Percentiles rank a stretch among this genome's conserved stretches.
phyloP scores from a whole-genome alignment of 23 red algal species.

The Pyropia haitanensis region DNA sequence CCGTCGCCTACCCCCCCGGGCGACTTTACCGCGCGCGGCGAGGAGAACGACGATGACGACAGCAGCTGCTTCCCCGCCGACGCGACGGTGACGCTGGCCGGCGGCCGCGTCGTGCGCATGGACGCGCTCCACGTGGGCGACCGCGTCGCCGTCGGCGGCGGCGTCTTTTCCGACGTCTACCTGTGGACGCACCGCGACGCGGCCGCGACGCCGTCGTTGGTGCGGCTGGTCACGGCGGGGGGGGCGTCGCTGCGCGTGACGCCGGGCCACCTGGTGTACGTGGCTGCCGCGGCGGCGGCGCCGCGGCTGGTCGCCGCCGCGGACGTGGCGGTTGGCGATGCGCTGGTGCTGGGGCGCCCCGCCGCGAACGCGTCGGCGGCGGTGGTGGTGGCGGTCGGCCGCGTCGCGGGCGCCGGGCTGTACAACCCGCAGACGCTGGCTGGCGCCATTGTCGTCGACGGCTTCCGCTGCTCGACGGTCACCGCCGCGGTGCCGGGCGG shows the following conservation, averaged over 20 bases:
- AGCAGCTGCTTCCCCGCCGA: conserved; percentile 50
- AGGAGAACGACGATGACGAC: conserved; percentile 21
- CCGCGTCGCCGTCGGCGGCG: conserved; percentile 31
- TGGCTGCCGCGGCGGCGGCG: not conserved
- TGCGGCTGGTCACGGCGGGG: conserved; percentile 11
- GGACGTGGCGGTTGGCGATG: no score
- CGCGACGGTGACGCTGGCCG: conserved; percentile 38
- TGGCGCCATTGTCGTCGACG: conserved; percentile 45
- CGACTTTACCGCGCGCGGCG: no score
- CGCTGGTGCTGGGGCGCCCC: no score
- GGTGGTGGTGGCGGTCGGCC: conserved; percentile 10
- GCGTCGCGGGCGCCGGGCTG: conserved; percentile 11
- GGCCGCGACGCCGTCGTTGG: conserved; percentile 7
- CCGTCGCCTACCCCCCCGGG: no score
- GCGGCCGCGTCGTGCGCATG: conserved; percentile 34
- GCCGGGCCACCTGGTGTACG: conserved; percentile 6
- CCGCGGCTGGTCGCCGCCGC: no score
- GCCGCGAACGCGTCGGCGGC: not conserved
- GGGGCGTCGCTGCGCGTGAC: not conserved
- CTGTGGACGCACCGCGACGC: conserved; percentile 52
- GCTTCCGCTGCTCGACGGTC: conserved; percentile 25
- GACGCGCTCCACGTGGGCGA: conserved; percentile 47
- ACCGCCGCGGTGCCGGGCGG: conserved; percentile 15
- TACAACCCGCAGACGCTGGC: conserved; percentile 63
- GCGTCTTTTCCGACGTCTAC: conserved; percentile 34